These are phyloP conservation scores for Ophiosphaerella herpotricha DNA, from an alignment of 2,329 filamentous ascomycete genomes.

Conservation along the genomic window DNA sequence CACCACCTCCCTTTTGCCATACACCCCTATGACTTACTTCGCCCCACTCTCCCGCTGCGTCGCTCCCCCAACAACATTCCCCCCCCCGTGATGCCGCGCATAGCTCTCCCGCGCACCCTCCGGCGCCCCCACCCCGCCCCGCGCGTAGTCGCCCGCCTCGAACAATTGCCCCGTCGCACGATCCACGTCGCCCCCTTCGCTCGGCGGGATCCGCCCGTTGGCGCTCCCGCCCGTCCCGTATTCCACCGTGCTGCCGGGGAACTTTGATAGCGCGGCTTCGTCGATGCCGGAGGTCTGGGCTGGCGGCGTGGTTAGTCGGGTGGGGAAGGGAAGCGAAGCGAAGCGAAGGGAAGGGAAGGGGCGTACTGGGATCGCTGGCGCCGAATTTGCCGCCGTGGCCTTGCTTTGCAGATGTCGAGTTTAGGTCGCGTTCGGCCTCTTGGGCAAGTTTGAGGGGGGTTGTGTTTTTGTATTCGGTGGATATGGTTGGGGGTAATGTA, in stretches of 20 bases:
- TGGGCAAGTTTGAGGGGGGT: constrained; percentile 52
- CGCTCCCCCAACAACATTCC: constrained; percentile 28
- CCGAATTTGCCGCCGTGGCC: constrained; percentile 35
- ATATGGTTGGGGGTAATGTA: constrained; percentile 42
- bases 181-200: constrained; percentile 52
- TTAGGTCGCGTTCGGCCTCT: constrained; percentile 56
- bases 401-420: constrained; percentile 48
- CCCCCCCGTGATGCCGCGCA: constrained; percentile 46
- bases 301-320: background rate
- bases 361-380: constrained; percentile 43
- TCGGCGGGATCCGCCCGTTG: constrained; percentile 54
- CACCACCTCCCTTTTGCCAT: background rate
- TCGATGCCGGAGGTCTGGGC: constrained; percentile 46
- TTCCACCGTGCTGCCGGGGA: constrained; percentile 51
- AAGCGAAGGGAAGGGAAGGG: background rate
- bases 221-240: constrained; percentile 52
- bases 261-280: constrained; percentile 45
- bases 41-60: constrained; percentile 1
- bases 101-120: constrained; percentile 50
- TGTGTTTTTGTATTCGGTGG: constrained; percentile 47
- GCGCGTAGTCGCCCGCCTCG: constrained; percentile 52
- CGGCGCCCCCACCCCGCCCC: constrained; percentile 53
- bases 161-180: constrained; percentile 49
- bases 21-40: background rate
- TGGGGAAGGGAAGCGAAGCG: too few species aligned